Base-by-base conservation (phyloP, 257 asterid genomes). In the Handroanthus guayacan region DNA sequence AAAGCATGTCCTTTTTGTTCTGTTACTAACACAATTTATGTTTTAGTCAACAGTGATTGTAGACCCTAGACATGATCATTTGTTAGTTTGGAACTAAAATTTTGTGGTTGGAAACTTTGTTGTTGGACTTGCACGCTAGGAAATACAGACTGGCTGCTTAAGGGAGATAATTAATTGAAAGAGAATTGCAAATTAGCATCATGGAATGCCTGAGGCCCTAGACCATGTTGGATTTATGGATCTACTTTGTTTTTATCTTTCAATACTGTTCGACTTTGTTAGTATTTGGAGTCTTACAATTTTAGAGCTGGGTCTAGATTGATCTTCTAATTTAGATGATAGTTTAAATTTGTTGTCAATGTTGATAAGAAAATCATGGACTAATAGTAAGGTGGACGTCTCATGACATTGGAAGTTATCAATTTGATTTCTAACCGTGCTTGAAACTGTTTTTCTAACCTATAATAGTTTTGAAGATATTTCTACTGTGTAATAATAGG, bases 231-330 rank as follows among this genome's bases (percentile, higher is more conserved):
- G 72, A 20, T 20, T 67, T 31, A 1, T 36, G 10, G 45, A 61
- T 45, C 38, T 4, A 2, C 2, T 37, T 17, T 41, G 2, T 1
- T 67, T 9, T 13, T 12, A 16, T 4, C 5, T 18, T 34, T 45
- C 5, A 31, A 5, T 4, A 20, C 43, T 18, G 12, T n/a, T 67
- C 2, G 17, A 67, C 34, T 39, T 9, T 12, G 69, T 67, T 38
- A 45, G 99, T n/a, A n/a, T n/a, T n/a, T n/a, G n/a, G n/a, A 25
- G 31, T 25, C 31, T 25, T 25, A 25, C 31, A 25, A 25, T 25
- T 25, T 25, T 25, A 25, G 1, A 25, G 31, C 31, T 25, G 31
- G 31, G 31, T 25, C 1, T 25, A 25, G 31, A 25, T 25, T 25
- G 31, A 25, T 25, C 31, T 25, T 25, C 31, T 25, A 25, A 25